Conservation (phyloP, 345 rosid species). For the Mangifera indica region DNA sequence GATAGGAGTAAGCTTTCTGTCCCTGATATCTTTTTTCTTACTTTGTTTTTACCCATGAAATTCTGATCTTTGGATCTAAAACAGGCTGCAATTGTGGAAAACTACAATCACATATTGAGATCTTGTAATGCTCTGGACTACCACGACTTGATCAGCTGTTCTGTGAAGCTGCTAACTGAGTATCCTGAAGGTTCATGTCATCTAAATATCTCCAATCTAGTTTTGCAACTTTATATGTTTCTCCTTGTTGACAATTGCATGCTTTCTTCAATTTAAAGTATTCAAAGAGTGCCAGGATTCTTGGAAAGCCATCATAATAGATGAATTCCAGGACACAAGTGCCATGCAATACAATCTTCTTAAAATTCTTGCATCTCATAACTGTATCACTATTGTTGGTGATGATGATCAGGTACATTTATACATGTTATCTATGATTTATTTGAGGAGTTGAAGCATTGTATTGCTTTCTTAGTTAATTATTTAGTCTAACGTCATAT, state of each 20-base stretch:
- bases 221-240: constrained; percentile 19
- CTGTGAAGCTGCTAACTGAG: constrained; percentile 68
- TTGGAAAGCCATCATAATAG: constrained; percentile 87
- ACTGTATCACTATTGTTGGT: constrained; percentile 72
- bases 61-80: constrained; percentile 32
- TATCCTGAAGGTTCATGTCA: constrained; percentile 72
- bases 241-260: constrained; percentile 20
- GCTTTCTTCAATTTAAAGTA: constrained; percentile 41
- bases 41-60: constrained; percentile 24
- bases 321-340: constrained; percentile 97
- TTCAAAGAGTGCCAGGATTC: constrained; percentile 66
- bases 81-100: constrained; percentile 76
- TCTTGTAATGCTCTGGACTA: constrained; percentile 91
- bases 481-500: constrained; percentile 2
- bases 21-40: constrained; percentile 22
- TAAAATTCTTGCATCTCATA: constrained; percentile 69
- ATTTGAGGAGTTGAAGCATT: not conserved
- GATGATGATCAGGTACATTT: constrained; percentile 89
- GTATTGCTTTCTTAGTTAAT: constrained; percentile 1
- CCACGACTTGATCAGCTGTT: constrained; percentile 85
- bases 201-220: not conserved
- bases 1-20: constrained; percentile 61
- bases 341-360: constrained; percentile 80
- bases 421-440: constrained; percentile 5
- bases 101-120: constrained; percentile 63